Evolutionary conservation across 768 basidiomycete genomes (phyloP), one percentile per base, ranked within the genome.

Genomic region (Inosperma sp.): DNA sequence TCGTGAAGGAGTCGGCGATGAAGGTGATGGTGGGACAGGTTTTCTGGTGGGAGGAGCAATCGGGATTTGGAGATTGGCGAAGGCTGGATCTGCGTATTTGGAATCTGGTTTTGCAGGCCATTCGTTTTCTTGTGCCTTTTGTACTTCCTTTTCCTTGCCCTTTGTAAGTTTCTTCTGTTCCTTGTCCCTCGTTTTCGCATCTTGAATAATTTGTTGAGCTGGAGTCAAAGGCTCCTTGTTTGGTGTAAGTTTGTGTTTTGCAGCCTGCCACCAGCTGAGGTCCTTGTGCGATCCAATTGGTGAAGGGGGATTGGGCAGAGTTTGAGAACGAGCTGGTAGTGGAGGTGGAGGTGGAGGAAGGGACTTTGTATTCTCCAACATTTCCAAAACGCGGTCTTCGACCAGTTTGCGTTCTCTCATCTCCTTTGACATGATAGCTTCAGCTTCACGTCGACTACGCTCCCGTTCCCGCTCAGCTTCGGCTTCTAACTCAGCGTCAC

Each of bases 401-500:
- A 88, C 73, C 21, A 74, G 67, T 53, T 76, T 77, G 16, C 86
- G 71, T 55, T 88, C 83, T 46, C 82, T 77, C 0, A 86, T 83
- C 65, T 92, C 90, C 47, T 67, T 74, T 0, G 75, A 82, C 23
- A 92, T 68, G 55, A 92, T 92, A 1, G 73, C 75, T 63, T 92
- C 89, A 1, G 89, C 89, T 62, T 91, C 88, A 31, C 81, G 73
- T 51, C 90, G 71, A 56, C 84, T 86, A 35, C 74, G 70, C 57
- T 91, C 89, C 36, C 89, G 79, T 63, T 91, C 88, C 22, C 81
- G 71, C 52, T 84, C 79, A 7, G 87, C 88, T 54, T 90, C 85
- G 2, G 86, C 87, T 66, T 91, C 89, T 7, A 93, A 67, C 62
- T 93, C 86, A 1, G 84, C 86, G 60, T 90, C 87, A 2, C 83